Evolutionary conservation across 257 asterid species (phyloP).

Genomic region (Scutellaria minor): DNA sequence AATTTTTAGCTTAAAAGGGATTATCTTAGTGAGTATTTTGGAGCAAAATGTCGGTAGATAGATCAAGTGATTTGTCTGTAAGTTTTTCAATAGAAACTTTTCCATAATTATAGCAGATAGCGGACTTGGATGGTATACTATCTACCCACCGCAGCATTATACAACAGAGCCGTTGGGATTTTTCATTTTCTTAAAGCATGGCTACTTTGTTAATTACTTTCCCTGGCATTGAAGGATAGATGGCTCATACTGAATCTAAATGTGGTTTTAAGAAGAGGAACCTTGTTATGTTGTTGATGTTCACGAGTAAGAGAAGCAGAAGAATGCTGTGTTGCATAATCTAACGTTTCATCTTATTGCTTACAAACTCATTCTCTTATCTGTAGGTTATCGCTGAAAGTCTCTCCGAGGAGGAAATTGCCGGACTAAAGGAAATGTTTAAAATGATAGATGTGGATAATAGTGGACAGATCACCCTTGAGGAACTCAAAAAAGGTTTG

Average conservation of each 20-base stretch:
- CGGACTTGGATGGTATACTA: neutral
- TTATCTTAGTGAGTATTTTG: neutral
- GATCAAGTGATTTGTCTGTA: too few species aligned
- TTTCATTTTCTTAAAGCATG: neutral
- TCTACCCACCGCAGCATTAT: neutral
- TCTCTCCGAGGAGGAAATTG: slow-evolving; percentile 82
- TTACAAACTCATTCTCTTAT: slow-evolving; percentile 4
- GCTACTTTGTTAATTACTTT: neutral
- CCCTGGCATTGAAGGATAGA: neutral
- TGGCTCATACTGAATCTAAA: neutral
- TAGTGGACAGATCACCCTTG: slow-evolving; percentile 78
- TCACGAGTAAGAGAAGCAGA: neutral
- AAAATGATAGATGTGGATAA: slow-evolving; percentile 70
- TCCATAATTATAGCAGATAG: neutral
- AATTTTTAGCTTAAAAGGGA: neutral
- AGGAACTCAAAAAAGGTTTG: slow-evolving; percentile 74
- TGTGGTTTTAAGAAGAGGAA: neutral
- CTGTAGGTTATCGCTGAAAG: slow-evolving; percentile 74
- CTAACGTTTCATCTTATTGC: slow-evolving; percentile 12
- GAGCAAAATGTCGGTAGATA: neutral
- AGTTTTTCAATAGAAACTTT: too few species aligned
- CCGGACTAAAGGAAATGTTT: slow-evolving; percentile 75
- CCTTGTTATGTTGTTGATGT: neutral
- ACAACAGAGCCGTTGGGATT: neutral
- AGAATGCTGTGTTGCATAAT: neutral